Conservation (phyloP, 345 rosid species). For the Eutrema japonicum region DNA sequence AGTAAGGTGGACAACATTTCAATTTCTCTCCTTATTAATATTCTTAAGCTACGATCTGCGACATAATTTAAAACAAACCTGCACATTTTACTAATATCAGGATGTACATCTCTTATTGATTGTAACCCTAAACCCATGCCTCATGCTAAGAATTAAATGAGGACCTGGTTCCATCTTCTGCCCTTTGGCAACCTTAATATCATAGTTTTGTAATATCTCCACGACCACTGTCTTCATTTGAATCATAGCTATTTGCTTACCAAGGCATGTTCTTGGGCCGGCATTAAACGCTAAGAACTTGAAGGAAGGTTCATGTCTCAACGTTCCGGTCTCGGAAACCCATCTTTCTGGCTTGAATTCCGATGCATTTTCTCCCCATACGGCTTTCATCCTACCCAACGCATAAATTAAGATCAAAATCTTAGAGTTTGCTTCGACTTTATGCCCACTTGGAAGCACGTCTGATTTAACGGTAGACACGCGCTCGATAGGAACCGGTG, state of each 20-base stretch:
- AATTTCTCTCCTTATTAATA: not conserved
- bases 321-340: not conserved
- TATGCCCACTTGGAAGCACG: slow-evolving; percentile 45
- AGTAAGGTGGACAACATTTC: too few relatives aligned
- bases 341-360: slow-evolving; percentile 44
- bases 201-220: too few relatives aligned
- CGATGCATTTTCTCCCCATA: slow-evolving; percentile 36
- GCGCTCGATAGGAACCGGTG: slow-evolving; percentile 32
- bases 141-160: too few relatives aligned
- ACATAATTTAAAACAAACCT: not conserved
- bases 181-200: too few relatives aligned
- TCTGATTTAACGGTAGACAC: slow-evolving; percentile 24
- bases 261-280: slow-evolving; percentile 10
- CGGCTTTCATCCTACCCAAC: slow-evolving; percentile 42
- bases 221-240: too few relatives aligned
- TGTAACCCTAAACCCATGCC: too few relatives aligned
- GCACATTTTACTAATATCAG: not conserved
- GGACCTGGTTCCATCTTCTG: too few relatives aligned
- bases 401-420: slow-evolving; percentile 28
- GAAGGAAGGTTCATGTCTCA: slow-evolving; percentile 3
- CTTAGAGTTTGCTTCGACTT: slow-evolving; percentile 10
- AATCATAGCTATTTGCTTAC: too few relatives aligned
- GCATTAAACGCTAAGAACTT: slow-evolving; percentile 41
- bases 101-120: not conserved
- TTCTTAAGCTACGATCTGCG: not conserved